Evolutionary conservation across 2,329 filamentous ascomycete species (phyloP).

Genomic region (Xylariaceae sp.): DNA sequence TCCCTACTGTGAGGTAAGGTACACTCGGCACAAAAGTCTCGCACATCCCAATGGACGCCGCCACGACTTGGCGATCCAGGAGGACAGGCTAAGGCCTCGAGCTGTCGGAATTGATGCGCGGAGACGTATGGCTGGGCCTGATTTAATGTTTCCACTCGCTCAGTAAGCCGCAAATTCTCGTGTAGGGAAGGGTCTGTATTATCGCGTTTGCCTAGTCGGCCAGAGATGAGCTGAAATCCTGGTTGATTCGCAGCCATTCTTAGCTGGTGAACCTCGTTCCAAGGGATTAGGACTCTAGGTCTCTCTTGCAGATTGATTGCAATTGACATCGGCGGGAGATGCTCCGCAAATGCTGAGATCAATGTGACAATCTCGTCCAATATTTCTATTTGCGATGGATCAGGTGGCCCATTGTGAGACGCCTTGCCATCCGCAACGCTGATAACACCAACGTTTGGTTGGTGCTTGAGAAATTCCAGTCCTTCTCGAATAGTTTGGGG

Average conservation of each 20-base stretch:
- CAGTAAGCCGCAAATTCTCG: constrained; percentile 4
- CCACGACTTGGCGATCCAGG: constrained; percentile 64
- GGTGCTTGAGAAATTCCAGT: constrained; percentile 47
- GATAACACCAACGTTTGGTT: constrained; percentile 54
- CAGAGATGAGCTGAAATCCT: constrained; percentile 59
- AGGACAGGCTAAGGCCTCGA: constrained; percentile 61
- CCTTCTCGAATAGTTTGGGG: constrained; percentile 71
- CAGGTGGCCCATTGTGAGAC: constrained; percentile 43
- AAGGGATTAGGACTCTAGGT: constrained; percentile 73
- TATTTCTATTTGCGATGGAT: constrained; percentile 42
- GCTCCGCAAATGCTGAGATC: constrained; percentile 72
- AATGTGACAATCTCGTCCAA: constrained; percentile 63
- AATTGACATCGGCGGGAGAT: constrained; percentile 82
- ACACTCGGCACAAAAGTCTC: constrained; percentile 69
- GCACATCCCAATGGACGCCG: constrained; percentile 66
- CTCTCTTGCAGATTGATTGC: constrained; percentile 82
- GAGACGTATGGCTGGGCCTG: constrained; percentile 30
- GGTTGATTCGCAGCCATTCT: constrained; percentile 37
- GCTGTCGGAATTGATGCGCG: constrained; percentile 36
- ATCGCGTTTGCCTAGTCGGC: constrained; percentile 41
- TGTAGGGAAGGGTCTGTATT: constrained; percentile 12
- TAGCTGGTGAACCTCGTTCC: constrained; percentile 60
- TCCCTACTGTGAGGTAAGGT: constrained; percentile 67
- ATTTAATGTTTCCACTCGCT: constrained; percentile 3
- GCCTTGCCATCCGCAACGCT: constrained; percentile 70